Base-by-base conservation (phyloP, 352 stramenopile species). In the Phytophthora pisi region DNA sequence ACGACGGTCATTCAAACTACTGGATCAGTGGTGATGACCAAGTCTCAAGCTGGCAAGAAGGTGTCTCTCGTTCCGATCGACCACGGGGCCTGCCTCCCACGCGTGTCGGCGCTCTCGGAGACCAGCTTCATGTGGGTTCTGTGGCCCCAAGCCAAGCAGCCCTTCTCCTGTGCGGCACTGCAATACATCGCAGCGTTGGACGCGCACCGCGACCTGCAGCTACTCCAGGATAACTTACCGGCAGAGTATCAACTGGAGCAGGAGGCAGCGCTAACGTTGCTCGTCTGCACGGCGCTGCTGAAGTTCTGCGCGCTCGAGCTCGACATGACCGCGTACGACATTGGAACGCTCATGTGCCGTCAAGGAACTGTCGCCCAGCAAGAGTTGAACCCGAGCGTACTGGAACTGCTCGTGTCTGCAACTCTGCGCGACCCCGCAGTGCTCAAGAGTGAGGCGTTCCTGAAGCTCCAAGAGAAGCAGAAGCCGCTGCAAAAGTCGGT, bases 51-150 rank as follows among this genome's bases (percentile, higher is more conserved):
- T 50, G 55, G 43, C 9, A 71, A 75, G 38, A 70, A 72, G 18
- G 49, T 64, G 0, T 71, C 79, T 9, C 62, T 95, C 1, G 67
- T 92, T 4, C 87, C 87, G 0, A 95, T 95, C 40, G 87, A 93
- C 53, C 88, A 96, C 60, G 88, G 85, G 8, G 83, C 82, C 13
- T 93, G 81, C 24, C 70, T 96, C 18, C 88, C 88, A 0, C 69
- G 71, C 8, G 57, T 86, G 1, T 62, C 64, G 2, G 52, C 69
- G 3, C 69, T 91, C 13, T 74, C 74, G 4, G 83, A 93, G 59
- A 90, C 84, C 18, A 84, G 71, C 40, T 91, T 92, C 47, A 61
- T 81, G 45, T 96, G 88, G 88, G 61, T 93, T 9, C 64, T 72
- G 24, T 96, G 88, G 86, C 71, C 82, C 1, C 86, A 93, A 63